Evolutionary conservation across 2,329 filamentous ascomycete genomes (phyloP), one percentile per base, ranked within the genome.

Genomic region (Decorospora gaudefroyi): DNA sequence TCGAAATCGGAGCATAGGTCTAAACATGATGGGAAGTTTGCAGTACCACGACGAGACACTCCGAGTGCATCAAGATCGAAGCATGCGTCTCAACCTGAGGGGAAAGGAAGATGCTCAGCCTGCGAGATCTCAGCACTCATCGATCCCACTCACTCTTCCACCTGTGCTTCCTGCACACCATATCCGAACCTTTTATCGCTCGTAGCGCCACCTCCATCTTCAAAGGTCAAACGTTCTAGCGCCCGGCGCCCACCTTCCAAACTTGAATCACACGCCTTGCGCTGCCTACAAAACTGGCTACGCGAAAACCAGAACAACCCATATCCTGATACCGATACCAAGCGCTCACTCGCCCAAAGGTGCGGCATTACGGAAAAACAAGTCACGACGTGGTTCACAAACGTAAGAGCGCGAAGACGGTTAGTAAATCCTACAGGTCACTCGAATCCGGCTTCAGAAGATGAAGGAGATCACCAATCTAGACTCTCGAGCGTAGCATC

Each of bases 351-450:
- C 16, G 63, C 66, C 11, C 49, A 60, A 26, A 53, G 59, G 18
- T 69, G 64, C 40, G 58, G 57, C 2, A 67, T 69, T 25, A 65
- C 65, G 0, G 59, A 67, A 41, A 69, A 67, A 31, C 67, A 70
- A 37, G 60, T 69, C 1, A 64, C 49, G 4, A 68, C 66, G 15
- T 69, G 66, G 66, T 67, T 69, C 29, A 68, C 64, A 3, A 69
- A 70, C 32, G 64, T 64, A 3, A 48, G 67, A 31, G 65, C 65
- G 17, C 49, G 65, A 15, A 57, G 59, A 30, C 59, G 62, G 21
- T 38, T 69, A 18, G 6, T 49, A 25, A 22, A 22, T 47, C 30
- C 56, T 54, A 23, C 49, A 22, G 40, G 57, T 17, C 27, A 19
- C 5, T 37, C 46, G 39, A 16, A 42, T 21, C 23, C 50, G 13